These are phyloP conservation scores for Rubia yunnanensis DNA, from an alignment of 257 asterid species.

Conservation along the genomic window DNA sequence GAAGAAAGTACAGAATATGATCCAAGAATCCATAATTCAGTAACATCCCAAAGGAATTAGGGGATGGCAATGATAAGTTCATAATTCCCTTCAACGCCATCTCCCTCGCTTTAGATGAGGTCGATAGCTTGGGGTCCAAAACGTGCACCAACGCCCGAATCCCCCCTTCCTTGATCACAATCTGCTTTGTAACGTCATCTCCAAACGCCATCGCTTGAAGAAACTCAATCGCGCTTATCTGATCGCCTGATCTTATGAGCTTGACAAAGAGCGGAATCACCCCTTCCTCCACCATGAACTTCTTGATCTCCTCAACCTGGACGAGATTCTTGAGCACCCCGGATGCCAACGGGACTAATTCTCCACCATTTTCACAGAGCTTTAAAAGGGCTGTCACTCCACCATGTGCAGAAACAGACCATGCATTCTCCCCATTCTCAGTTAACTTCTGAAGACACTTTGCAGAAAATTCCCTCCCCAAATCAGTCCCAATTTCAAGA, in stretches of 20 bases:
- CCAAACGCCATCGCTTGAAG: conserved; percentile 65
- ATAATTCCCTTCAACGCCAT: conserved; percentile 63
- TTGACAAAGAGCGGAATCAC: conserved; percentile 41
- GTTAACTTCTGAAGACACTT: conserved; percentile 77
- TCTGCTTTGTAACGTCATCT: conserved; percentile 43
- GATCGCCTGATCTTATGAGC: conserved; percentile 49
- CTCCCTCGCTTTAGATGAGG: conserved; percentile 60
- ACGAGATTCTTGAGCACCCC: conserved; percentile 83
- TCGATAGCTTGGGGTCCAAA: conserved; percentile 49
- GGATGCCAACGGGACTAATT: conserved; percentile 45
- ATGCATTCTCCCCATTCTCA: conserved; percentile 79
- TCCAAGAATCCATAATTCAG: conserved; percentile 46
- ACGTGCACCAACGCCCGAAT: conserved; percentile 46
- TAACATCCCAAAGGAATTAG: conserved; percentile 28
- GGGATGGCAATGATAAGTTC: conserved; percentile 40
- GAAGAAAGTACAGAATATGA: conserved; percentile 54
- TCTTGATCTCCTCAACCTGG: conserved; percentile 79
- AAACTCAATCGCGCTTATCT: conserved; percentile 54
- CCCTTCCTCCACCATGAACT: conserved; percentile 82
- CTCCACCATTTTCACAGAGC: conserved; percentile 39
- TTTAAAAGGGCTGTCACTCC: conserved; percentile 75
- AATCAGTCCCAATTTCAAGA: conserved; percentile 53
- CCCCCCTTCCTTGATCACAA: conserved; percentile 59
- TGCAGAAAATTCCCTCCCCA: conserved; percentile 49
- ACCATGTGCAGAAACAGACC: conserved; percentile 95